A percentile compares a stretch with the other conserved stretches of the same genome.
phyloP scores from a whole-genome alignment of 1,139 yeast species.

The Candida dubliniensis region DNA sequence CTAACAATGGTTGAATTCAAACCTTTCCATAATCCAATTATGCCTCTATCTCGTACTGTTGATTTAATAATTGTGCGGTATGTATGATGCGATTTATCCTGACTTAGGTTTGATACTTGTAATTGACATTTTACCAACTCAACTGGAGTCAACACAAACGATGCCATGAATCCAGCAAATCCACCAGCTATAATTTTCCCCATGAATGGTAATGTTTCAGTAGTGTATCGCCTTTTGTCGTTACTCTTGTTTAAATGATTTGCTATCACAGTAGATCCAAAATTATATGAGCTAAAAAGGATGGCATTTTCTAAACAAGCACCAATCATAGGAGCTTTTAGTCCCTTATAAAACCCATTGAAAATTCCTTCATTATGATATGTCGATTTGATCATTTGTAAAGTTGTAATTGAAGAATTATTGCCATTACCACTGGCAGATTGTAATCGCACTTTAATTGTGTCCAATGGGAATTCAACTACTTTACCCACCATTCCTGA shows the following conservation, averaged over 20 bases:
- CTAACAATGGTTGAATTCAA: constrained; percentile 80
- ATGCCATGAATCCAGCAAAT: constrained; percentile 78
- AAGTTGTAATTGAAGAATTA: constrained; percentile 38
- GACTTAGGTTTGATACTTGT: constrained; percentile 64
- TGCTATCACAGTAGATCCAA: constrained; percentile 72
- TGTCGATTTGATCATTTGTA: constrained; percentile 62
- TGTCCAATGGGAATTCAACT: constrained; percentile 90
- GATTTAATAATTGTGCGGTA: constrained; percentile 39
- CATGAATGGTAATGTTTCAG: constrained; percentile 33
- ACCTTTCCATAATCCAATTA: constrained; percentile 72
- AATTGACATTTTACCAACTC: constrained; percentile 85
- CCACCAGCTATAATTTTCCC: constrained; percentile 67
- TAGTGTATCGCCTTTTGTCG: constrained; percentile 2
- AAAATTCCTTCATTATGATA: constrained; percentile 63
- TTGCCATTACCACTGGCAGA: constrained; percentile 27
- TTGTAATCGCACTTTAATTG: constrained; percentile 86
- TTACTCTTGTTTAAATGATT: constrained; percentile 12
- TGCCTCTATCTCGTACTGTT: constrained; percentile 52
- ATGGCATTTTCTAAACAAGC: constrained; percentile 79
- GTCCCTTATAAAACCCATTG: constrained; percentile 55
- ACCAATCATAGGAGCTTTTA: constrained; percentile 79
- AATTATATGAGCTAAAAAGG: constrained; percentile 57
- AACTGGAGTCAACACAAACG: constrained; percentile 84
- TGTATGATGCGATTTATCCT: constrained; percentile 3
- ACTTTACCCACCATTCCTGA: constrained; percentile 84